These are phyloP conservation scores for Dinochytrium kinnereticum DNA, from an alignment of 371 early-diverging fungal genomes.

Conservation along the genomic window DNA sequence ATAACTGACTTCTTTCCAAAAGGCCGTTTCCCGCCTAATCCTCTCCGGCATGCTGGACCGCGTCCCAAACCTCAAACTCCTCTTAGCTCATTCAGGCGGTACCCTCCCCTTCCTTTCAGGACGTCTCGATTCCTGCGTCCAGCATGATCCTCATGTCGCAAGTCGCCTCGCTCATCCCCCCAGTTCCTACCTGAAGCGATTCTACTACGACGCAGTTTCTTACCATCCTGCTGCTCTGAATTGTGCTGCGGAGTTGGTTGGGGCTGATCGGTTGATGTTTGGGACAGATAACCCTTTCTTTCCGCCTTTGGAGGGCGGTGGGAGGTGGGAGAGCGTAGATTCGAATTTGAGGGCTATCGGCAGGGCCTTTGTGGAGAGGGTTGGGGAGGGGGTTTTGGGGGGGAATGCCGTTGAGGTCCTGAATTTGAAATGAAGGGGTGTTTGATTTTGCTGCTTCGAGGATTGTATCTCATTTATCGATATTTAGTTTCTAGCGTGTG, in stretches of 20 bases:
- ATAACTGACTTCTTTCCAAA: not conserved
- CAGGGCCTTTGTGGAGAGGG: conserved; percentile 3
- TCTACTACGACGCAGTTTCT: conserved; percentile 34
- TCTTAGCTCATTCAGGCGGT: conserved; percentile 52
- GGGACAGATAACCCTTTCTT: conserved; percentile 39
- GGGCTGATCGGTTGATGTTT: conserved; percentile 27
- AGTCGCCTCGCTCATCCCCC: conserved; percentile 22
- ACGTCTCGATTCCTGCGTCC: conserved; percentile 50
- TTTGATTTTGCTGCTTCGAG: no score
- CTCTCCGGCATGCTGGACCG: conserved; percentile 49
- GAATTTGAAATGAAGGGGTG: not conserved
- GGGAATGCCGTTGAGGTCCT: conserved; percentile 18
- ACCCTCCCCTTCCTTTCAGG: conserved; percentile 52
- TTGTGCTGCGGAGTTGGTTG: conserved; percentile 19
- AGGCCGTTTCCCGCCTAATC: conserved; percentile 46
- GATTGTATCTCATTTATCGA: no score
- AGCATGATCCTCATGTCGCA: conserved; percentile 41
- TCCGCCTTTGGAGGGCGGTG: conserved; percentile 28
- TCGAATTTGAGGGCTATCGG: conserved; percentile 20
- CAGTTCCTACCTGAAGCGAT: conserved; percentile 17
- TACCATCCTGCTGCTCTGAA: conserved; percentile 21
- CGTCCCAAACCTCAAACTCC: conserved; percentile 45
- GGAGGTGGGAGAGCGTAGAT: conserved; percentile 21
- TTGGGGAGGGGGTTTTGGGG: not conserved
- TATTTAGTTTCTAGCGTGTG: no score